Evolutionary conservation across 768 basidiomycete genomes (phyloP), one percentile per base, ranked within the genome.

Genomic region (Amanita polypyramis): DNA sequence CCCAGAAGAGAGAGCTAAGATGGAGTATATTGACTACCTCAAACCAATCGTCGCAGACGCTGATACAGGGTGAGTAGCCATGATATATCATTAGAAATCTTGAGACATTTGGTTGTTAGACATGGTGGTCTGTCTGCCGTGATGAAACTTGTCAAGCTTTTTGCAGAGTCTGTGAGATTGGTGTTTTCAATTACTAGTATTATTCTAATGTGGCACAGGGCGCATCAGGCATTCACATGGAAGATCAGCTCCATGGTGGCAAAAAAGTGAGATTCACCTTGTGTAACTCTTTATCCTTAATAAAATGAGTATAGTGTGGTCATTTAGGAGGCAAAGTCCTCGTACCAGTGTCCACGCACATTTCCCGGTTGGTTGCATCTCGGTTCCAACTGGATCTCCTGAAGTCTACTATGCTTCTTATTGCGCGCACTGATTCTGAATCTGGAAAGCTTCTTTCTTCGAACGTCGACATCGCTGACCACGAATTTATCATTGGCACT

Each of bases 1-100:
- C 21, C 67, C 73, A 4, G 82, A 82, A 54, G 72, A 77, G 51
- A 74, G 86, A 43, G 73, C 72, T 23, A 80, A 80, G 51, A 74
- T 87, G 73, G 77, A 82, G 40, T 87, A 85, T 58, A 69, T 89
- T 34, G 92, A 95, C 61, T 95, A 94, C 60, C 69, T 96, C 37
- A 74, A 89, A 44, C 93, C 93, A 21, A 94, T 97, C 55, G 85
- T 97, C 54, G 93, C 93, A 10, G 93, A 96, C 60, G 93, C 82
- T 20, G 93, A 95, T 66, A 94, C 93, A 44, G 93, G 93, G 90
- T 90, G 56, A 58, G 71, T 62, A 47, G 17, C 37, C 51, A 33
- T 45, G 8, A 12, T 17, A 25, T 20, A 5, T 29, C 25, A 15
- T 19, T 27, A 47, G 38, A 38, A 21, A 37, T 14, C 14, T 41